A percentile compares a stretch with the other conserved stretches of the same genome.
These are phyloP conservation scores for Protea cynaroides DNA, from an alignment of 164 flowering plant genomes.

Conservation along the genomic window DNA sequence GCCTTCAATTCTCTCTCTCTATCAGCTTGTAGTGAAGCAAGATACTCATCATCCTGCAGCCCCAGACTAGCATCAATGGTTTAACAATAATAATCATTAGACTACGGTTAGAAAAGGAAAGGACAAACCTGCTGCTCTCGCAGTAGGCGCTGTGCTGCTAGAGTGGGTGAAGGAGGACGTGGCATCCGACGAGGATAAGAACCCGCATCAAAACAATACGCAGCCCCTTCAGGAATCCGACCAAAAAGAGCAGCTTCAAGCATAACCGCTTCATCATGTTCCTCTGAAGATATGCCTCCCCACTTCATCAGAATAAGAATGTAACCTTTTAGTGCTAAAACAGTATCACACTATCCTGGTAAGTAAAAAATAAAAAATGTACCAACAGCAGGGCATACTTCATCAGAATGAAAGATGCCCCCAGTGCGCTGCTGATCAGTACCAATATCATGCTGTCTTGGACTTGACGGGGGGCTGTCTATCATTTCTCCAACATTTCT, in stretches of 20 bases:
- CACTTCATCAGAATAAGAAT: constrained; percentile 41
- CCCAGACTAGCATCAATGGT: background rate
- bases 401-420: constrained; percentile 55
- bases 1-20: constrained; percentile 82
- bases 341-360: background rate
- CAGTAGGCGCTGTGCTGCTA: constrained; percentile 79
- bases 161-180: constrained; percentile 85
- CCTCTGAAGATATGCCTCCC: constrained; percentile 96
- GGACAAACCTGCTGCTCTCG: constrained; percentile 81
- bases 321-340: constrained; percentile 1
- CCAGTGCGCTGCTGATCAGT: constrained; percentile 33
- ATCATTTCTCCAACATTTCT: constrained; percentile 32
- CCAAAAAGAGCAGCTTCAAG: constrained; percentile 99
- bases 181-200: constrained; percentile 36
- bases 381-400: constrained; percentile 29
- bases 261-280: constrained; percentile 99
- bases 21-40: constrained; percentile 91
- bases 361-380: background rate
- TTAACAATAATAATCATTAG: background rate
- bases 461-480: constrained; percentile 49
- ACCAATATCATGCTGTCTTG: constrained; percentile 20
- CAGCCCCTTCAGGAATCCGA: constrained; percentile 68
- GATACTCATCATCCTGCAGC: constrained; percentile 88
- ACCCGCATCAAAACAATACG: constrained; percentile 34
- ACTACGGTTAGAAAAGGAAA: background rate